A percentile compares a stretch with the other conserved stretches of the same genome.
phyloP scores from a whole-genome alignment of 805 yeast genomes.

The Wickerhamomyces pijperi region DNA sequence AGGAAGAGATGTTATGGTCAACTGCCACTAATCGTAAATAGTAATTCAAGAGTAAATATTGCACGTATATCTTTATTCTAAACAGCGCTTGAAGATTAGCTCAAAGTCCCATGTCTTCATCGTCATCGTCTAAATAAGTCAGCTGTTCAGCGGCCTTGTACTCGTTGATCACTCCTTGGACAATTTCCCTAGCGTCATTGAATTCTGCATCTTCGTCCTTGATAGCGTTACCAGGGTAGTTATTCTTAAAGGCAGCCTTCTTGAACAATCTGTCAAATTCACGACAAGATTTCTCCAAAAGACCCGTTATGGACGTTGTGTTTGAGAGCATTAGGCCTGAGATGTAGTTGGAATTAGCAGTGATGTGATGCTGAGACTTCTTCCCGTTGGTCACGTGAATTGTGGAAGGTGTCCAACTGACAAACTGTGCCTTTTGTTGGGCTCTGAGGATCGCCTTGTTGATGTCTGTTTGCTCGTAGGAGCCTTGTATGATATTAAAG shows the following conservation, averaged over 20 bases:
- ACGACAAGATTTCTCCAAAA: conserved; percentile 53
- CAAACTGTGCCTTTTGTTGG: conserved; percentile 59
- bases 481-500: conserved; percentile 58
- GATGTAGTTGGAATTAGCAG: conserved; percentile 32
- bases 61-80: too few relatives aligned
- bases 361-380: conserved; percentile 44
- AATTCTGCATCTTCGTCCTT: conserved; percentile 49
- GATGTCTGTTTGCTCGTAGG: conserved; percentile 55
- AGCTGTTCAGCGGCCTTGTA: conserved; percentile 63
- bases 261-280: conserved; percentile 75
- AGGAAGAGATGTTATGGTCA: too few relatives aligned
- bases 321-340: conserved; percentile 82
- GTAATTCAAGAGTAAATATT: too few relatives aligned
- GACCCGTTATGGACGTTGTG: conserved; percentile 59
- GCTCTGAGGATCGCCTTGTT: conserved; percentile 56
- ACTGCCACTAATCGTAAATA: too few relatives aligned
- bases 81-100: too few relatives aligned
- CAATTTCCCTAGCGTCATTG: conserved; percentile 64
- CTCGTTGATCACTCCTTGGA: conserved; percentile 65
- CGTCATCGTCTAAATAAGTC: conserved; percentile 28
- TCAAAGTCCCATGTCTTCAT: conserved; percentile 18
- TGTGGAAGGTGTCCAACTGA: conserved; percentile 77
- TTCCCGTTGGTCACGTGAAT: conserved; percentile 70
- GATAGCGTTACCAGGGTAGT: conserved; percentile 39
- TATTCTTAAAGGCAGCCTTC: conserved; percentile 75